Base-by-base conservation (phyloP, 441 rosid species). In the Brassica balearica region DNA sequence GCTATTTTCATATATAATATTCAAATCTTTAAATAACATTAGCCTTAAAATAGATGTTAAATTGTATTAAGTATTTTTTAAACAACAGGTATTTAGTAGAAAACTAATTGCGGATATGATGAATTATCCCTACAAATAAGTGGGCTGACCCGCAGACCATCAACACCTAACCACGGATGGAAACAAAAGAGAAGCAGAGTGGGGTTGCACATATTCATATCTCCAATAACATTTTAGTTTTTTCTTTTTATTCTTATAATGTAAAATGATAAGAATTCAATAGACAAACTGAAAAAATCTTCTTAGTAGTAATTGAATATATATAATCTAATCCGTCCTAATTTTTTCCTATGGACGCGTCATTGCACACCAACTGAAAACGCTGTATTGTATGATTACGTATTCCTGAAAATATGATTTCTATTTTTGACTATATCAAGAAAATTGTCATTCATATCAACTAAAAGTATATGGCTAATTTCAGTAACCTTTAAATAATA, bases 141-240 rank as follows among this genome's bases (percentile, higher is more conserved):
- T 56, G 11, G 61, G 61, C 59, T 56, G 61, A 19, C 61, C 61
- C 61, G 61, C 61, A 56, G 61, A 56, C 25, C 61, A 56, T 56
- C 61, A 19, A 17, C 61, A 56, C 61, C 61, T 56, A 19, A 55
- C 60, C 23, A 55, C 60, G 60, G 60, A 55, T 55, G 60, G 23
- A 15, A 15, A 8, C 23, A 55, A 55, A 51, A 55, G 22, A 55
- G 60, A 17, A 55, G 22, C 60, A 55, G 23, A 55, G 53, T 55
- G 60, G 23, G 60, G 60, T 17, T 53, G 23, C 60, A 17, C 60
- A 15, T 55, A 55, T 53, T 53, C 60, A 55, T 17, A 55, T 55
- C 60, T 55, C 60, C 60, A 55, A 55, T 17, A 53, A 53, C 59
- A 14, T 53, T 15, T 53, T 53, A 53, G 56, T 48, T 48, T 48